A percentile compares a stretch with the other conserved stretches of the same genome.
phyloP scores from a whole-genome alignment of 164 flowering plant species.

The Magnolia officinalis region DNA sequence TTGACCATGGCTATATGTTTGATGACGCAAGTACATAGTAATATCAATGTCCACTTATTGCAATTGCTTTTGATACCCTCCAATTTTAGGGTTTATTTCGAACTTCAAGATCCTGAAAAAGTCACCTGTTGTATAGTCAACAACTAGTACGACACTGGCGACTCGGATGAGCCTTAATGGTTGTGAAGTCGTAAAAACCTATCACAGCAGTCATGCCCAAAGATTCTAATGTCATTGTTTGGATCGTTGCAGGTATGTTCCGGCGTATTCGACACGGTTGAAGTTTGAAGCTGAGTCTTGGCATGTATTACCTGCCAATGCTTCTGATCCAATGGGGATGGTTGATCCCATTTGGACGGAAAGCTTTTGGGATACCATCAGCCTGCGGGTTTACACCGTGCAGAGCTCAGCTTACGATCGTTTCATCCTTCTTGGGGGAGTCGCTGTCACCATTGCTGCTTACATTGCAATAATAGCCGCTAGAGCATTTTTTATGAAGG shows the following conservation, averaged over 20 bases:
- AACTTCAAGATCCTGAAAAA: too few relatives aligned
- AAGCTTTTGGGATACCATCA: conserved; percentile 80
- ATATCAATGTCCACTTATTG: too few relatives aligned
- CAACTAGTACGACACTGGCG: too few relatives aligned
- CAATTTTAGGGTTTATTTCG: too few relatives aligned
- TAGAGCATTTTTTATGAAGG: conserved; percentile 50
- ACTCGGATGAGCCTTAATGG: too few relatives aligned
- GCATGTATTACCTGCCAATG: conserved; percentile 55
- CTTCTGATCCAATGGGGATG: conserved; percentile 62
- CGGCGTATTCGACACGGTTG: conserved; percentile 91
- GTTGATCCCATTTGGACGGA: conserved; percentile 93
- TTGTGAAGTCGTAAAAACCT: not conserved
- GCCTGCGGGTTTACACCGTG: conserved; percentile 56
- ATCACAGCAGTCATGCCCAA: not conserved
- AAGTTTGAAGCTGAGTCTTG: conserved; percentile 61
- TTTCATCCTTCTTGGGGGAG: conserved; percentile 52
- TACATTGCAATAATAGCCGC: conserved; percentile 46
- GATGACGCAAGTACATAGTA: too few relatives aligned
- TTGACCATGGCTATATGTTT: too few relatives aligned
- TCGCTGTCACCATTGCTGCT: conserved; percentile 51
- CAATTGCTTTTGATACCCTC: too few relatives aligned
- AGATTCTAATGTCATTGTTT: not conserved
- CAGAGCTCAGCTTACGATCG: conserved; percentile 56
- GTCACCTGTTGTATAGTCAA: too few relatives aligned
- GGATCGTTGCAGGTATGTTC: conserved; percentile 65